Base-by-base conservation (phyloP, 495 filamentous ascomycete genomes). In the Lophiostoma macrostomum region DNA sequence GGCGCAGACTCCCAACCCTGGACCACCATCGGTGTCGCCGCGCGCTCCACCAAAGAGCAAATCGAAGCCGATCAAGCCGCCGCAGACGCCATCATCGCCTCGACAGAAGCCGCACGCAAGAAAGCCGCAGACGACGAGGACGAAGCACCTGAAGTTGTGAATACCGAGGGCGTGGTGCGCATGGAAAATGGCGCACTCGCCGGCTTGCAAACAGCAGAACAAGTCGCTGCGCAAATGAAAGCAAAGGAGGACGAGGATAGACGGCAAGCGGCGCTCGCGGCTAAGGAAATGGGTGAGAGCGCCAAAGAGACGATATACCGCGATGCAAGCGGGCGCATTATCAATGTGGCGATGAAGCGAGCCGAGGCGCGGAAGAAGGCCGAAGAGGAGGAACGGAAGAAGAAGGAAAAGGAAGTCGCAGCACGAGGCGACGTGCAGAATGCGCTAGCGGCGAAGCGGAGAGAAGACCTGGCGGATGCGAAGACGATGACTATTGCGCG, bases 141-240 rank as follows among this genome's bases (percentile, higher is more conserved):
- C 30, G 71, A 71, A 22, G 70, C 71, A 11, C 69, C 76, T 41
- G 58, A 75, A 10, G 52, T 72, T 19, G 64, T 68, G 1, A 68
- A 66, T 25, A 61, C 60, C 8, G 69, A 67, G 29, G 61, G 56
- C 35, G 54, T 57, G 46, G 62, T 75, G 22, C 79, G 75, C 57
- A 95, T 96, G 90, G 82, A 86, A 44, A 86, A 87, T 49, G 94
- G 94, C 3, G 87, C 87, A 2, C 79, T 83, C 59, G 90, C 89
- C 0, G 94, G 93, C 13, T 73, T 98, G 13, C 93, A 97, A 67
- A 88, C 77, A 4, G 91, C 86, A 1, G 80, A 78, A 0, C 79
- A 90, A 30, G 86, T 96, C 0, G 83, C 87, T 3, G 86, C 82
- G 0, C 86, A 91, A 52, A 75, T 94, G 40, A 76, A 74, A 20